Percentiles rank a stretch among this genome's conserved stretches.
These are phyloP conservation scores for Trichoderma semiorbis DNA, from an alignment of 2,329 filamentous ascomycete genomes.

Conservation along the genomic window DNA sequence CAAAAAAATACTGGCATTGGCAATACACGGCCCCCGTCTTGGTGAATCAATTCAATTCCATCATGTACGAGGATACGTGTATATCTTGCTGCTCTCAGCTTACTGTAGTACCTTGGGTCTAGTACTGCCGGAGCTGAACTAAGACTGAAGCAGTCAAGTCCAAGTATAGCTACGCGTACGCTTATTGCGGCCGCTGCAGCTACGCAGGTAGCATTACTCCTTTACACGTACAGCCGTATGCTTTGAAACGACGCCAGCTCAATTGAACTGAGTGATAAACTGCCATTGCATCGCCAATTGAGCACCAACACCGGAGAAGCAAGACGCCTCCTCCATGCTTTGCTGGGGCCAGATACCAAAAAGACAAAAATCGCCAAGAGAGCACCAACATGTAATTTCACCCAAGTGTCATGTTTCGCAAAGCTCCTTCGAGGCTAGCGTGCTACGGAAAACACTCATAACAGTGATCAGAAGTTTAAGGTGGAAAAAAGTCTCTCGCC, in stretches of 20 bases:
- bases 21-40: background rate
- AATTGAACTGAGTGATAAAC: background rate
- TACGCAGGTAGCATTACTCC: background rate
- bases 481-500: constrained; percentile 7
- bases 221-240: background rate
- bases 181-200: background rate
- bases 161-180: constrained; percentile 4
- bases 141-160: constrained; percentile 6
- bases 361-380: background rate
- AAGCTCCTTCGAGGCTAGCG: constrained; percentile 6
- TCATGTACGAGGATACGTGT: background rate
- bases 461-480: background rate
- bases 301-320: background rate
- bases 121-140: background rate
- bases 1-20: background rate
- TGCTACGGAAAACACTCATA: constrained; percentile 17
- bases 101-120: background rate
- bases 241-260: background rate
- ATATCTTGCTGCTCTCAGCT: background rate
- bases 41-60: background rate
- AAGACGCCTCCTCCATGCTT: background rate
- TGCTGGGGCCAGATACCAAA: background rate
- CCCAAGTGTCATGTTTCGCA: background rate
- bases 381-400: background rate
- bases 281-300: background rate